Base-by-base conservation (phyloP, 768 basidiomycete species). In the Sutorius australiensis region DNA sequence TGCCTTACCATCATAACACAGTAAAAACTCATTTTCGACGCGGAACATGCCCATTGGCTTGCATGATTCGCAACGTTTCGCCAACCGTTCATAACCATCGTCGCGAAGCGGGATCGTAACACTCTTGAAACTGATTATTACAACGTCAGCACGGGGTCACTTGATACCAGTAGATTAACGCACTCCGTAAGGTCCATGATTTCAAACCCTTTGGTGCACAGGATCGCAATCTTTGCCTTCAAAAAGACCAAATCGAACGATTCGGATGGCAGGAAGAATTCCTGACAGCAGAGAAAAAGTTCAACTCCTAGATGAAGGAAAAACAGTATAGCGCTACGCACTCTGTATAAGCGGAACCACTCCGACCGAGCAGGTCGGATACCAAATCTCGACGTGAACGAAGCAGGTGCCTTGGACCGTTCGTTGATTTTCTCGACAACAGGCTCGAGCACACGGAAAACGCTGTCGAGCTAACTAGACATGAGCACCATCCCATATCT, bases 401-500 rank as follows among this genome's bases (percentile, higher is more conserved):
- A 84, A 38, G 80, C 80, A 3, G 87, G 84, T 0, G 82, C 82
- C 62, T 83, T 86, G 30, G 80, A 76, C 62, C 83, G 80, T 69
- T 90, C 89, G 48, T 86, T 88, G 61, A 88, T 92, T 69, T 90
- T 92, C 59, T 87, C 91, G 4, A 84, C 80, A n/a, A 98, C 91
- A 3, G 95, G 95, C 60, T 99, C 95, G n/a, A 99, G 80, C 6
- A 95, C 93, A 49, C 91, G 90, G 81, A 99, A 98, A 46, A 97
- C 88, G 51, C 91, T 94, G 63, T 95, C 92, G 59, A 90, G 76
- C 79, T 84, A 46, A 19, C 32, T 42, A 2, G 34, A 38, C 24
- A 43, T 55, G 46, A 62, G 33, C 21, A 45, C 41, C 56, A 60
- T 61, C 19, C 19, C 12, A 19, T 31, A 21, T 12, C 24, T 24